These are phyloP conservation scores for Phytophthora colocasiae DNA, from an alignment of 352 stramenopile genomes.

Conservation along the genomic window DNA sequence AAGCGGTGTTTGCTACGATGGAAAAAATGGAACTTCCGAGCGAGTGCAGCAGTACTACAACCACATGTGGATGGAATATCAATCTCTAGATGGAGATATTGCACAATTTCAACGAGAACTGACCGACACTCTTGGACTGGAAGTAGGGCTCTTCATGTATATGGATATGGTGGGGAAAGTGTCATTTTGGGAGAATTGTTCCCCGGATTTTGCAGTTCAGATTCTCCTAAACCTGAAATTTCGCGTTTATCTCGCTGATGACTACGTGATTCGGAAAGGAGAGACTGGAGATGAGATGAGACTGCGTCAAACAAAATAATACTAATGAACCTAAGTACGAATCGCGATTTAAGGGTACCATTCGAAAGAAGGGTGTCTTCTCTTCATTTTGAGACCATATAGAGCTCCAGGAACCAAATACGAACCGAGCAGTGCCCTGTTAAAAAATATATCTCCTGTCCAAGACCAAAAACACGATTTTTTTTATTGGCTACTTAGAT, in stretches of 20 bases:
- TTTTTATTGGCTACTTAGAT: too few relatives aligned
- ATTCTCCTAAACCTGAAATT: conserved; percentile 42
- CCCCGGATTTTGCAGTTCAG: conserved; percentile 47
- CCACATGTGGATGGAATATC: conserved; percentile 55
- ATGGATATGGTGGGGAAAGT: conserved; percentile 45
- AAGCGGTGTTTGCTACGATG: conserved; percentile 60
- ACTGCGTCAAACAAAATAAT: too few relatives aligned
- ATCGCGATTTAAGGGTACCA: too few relatives aligned
- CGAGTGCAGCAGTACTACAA: conserved; percentile 53
- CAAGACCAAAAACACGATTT: too few relatives aligned
- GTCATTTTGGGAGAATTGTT: conserved; percentile 51
- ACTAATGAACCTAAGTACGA: too few relatives aligned
- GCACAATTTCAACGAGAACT: conserved; percentile 47
- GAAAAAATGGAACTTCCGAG: conserved; percentile 50
- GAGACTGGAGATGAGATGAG: conserved; percentile 34
- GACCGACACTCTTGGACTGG: conserved; percentile 44
- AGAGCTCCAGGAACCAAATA: too few relatives aligned
- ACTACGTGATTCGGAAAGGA: conserved; percentile 50
- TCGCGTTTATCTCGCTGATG: conserved; percentile 52
- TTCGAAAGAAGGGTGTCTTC: too few relatives aligned
- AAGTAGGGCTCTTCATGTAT: conserved; percentile 50
- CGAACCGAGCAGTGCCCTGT: too few relatives aligned
- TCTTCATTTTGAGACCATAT: too few relatives aligned
- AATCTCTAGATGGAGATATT: conserved; percentile 46
- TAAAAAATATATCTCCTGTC: too few relatives aligned